Conservation (phyloP, 805 yeast genomes). For the Sugiyamaella qingdaonensis region DNA sequence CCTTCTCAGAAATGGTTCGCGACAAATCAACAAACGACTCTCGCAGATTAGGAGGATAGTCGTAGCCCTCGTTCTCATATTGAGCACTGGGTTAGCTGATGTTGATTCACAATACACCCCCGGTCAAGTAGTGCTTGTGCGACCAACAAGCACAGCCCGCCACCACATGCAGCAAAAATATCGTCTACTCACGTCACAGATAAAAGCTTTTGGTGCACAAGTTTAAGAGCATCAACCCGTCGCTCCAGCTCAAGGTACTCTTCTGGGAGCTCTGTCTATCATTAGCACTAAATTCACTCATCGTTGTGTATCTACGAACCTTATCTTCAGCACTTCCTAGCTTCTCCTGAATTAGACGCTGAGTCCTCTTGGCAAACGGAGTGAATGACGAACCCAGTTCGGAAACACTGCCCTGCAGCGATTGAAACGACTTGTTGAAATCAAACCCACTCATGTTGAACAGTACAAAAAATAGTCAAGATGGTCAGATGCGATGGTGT, state of each 20-base stretch:
- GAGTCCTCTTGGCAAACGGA: slow-evolving; percentile 77
- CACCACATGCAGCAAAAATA: not conserved
- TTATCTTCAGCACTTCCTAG: slow-evolving; percentile 79
- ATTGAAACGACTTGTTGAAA: slow-evolving; percentile 37
- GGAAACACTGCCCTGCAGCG: slow-evolving; percentile 31
- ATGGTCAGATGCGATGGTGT: not conserved
- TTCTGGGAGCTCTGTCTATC: slow-evolving; percentile 66
- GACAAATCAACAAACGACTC: slow-evolving; percentile 76
- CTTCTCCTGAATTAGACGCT: slow-evolving; percentile 71
- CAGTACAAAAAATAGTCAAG: not conserved
- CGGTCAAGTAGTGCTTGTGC: not conserved
- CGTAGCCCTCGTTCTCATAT: slow-evolving; percentile 75
- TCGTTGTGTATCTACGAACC: slow-evolving; percentile 18
- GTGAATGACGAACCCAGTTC: slow-evolving; percentile 46
- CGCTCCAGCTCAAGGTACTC: slow-evolving; percentile 74
- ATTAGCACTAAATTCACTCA: not conserved
- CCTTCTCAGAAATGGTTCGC: slow-evolving; percentile 58
- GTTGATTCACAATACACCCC: not conserved
- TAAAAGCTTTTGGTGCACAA: slow-evolving; percentile 56
- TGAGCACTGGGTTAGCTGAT: slow-evolving; percentile 38
- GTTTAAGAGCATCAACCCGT: slow-evolving; percentile 67
- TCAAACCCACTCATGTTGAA: slow-evolving; percentile 28
- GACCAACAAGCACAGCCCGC: not conserved
- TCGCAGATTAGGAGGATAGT: slow-evolving; percentile 70
- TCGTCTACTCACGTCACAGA: slow-evolving; percentile 40